A percentile compares a stretch with the other conserved stretches of the same genome.
These are phyloP conservation scores for Paralagenidium karlingii DNA, from an alignment of 352 stramenopile species.

Conservation along the genomic window DNA sequence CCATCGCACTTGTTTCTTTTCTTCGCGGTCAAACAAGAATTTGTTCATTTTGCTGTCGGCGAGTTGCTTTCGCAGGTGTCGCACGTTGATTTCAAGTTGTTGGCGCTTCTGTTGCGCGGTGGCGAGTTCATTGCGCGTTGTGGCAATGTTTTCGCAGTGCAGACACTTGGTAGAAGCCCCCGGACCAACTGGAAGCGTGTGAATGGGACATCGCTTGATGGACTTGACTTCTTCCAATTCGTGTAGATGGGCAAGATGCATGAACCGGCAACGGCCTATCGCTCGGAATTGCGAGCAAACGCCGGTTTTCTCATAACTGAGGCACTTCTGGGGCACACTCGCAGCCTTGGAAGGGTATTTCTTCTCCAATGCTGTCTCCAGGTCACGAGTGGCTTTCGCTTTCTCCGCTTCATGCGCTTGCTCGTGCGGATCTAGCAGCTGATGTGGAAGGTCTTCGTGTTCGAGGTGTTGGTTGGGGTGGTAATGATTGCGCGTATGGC, in stretches of 20 bases:
- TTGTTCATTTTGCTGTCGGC: conserved; percentile 26
- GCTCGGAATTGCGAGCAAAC: conserved; percentile 48
- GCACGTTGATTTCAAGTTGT: conserved; percentile 19
- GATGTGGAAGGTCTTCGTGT: conserved; percentile 3
- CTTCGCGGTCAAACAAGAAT: conserved; percentile 29
- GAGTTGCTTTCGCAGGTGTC: conserved; percentile 15
- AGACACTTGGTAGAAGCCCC: no score
- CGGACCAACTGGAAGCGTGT: conserved; percentile 46
- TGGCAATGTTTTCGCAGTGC: conserved; percentile 33
- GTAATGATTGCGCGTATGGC: conserved; percentile 32
- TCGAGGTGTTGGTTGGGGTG: conserved; percentile 9
- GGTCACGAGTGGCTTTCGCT: no score
- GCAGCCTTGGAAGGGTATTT: no score
- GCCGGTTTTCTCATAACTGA: no score
- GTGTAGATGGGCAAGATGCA: conserved; percentile 34
- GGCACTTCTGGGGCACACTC: no score
- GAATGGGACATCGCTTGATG: conserved; percentile 19
- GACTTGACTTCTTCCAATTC: conserved; percentile 26
- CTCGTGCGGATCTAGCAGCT: no score
- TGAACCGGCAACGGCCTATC: conserved; percentile 45
- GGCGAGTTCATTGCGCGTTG: conserved; percentile 9
- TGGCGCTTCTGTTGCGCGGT: conserved; percentile 10
- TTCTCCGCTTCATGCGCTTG: no score
- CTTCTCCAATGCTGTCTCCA: no score
- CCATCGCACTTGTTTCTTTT: conserved; percentile 36